Base-by-base conservation (phyloP, 129 eudicot species). In the Logfia minima region DNA sequence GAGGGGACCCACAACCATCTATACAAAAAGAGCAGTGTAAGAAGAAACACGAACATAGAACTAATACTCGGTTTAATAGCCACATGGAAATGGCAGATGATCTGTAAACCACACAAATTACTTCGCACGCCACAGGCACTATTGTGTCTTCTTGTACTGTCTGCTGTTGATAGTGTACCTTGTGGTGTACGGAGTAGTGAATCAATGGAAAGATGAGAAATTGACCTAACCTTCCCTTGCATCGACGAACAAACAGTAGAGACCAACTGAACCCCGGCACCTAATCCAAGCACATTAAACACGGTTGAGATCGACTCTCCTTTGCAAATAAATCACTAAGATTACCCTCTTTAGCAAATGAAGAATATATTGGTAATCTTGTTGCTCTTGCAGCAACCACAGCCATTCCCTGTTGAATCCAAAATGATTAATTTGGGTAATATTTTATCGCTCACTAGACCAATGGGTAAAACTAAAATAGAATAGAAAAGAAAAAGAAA, bases 351-450 rank as follows among this genome's bases (percentile, higher is more conserved):
- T 95, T 95, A 26, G 97, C 99, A 82, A 95, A 95, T 8, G 99
- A 91, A 59, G 99, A 95, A 79, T 95, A 95, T 80, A 95, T 85
- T 10, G 99, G 97, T 86, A 95, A 83, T 84, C 99, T 87, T 77
- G 99, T 95, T 18, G 97, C 97, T 84, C 99, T 91, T 69, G 99
- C 99, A 62, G 99, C 97, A 80, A 95, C 99, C 75, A 89, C 96
- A 26, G 99, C 99, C 99, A 95, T 95, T 83, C 99, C 99, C 99
- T 91, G 88, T 76, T 56, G 72, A 68, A 68, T 51, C 19, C 11
- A 19, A 53, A 72, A 28, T 31, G 32, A 29, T 32, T 72, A 22
- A 22, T 26, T 13, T 2, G 17, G 32, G n/a, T 31, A 9, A 14
- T 21, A 70, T 19, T 4, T 24, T 70, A 70, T 24, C 39, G 39